Evolutionary conservation across 257 asterid species (phyloP), one percentile per base, ranked within the genome.

Genomic region (Striga asiatica): DNA sequence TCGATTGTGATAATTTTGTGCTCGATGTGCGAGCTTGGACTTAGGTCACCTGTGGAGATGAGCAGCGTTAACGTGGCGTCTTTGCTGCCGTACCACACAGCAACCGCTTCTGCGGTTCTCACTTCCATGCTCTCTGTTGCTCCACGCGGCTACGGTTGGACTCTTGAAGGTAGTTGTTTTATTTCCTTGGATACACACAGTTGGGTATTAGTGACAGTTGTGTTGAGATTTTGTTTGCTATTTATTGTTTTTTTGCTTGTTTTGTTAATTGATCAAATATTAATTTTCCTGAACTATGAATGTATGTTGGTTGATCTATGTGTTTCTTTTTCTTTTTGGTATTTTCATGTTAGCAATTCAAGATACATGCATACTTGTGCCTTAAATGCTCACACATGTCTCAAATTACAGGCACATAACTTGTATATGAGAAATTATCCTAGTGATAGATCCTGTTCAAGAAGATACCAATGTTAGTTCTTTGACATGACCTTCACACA

Each of bases 161-260:
- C 73, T 62, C 71, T 89, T 61, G 93, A 89, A 74, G 97, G 95
- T 85, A 72, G n/a, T n/a, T n/a, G n/a, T n/a, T n/a, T n/a, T n/a
- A n/a, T n/a, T n/a, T n/a, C n/a, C n/a, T n/a, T n/a, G n/a, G n/a
- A n/a, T n/a, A n/a, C n/a, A n/a, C n/a, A n/a, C n/a, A n/a, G n/a
- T n/a, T n/a, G n/a, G n/a, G n/a, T n/a, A n/a, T n/a, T n/a, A n/a
- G n/a, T n/a, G n/a, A n/a, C n/a, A n/a, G n/a, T n/a, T n/a, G n/a
- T n/a, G n/a, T n/a, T n/a, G n/a, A n/a, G n/a, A n/a, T n/a, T n/a
- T n/a, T n/a, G n/a, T n/a, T n/a, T n/a, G n/a, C n/a, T n/a, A n/a
- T n/a, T n/a, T n/a, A n/a, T n/a, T n/a, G n/a, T n/a, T n/a, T n/a
- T n/a, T n/a, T n/a, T n/a, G n/a, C n/a, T n/a, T n/a, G n/a, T n/a